phyloP scores from a whole-genome alignment of 306 rosid genomes.

The Malus sieversii region DNA sequence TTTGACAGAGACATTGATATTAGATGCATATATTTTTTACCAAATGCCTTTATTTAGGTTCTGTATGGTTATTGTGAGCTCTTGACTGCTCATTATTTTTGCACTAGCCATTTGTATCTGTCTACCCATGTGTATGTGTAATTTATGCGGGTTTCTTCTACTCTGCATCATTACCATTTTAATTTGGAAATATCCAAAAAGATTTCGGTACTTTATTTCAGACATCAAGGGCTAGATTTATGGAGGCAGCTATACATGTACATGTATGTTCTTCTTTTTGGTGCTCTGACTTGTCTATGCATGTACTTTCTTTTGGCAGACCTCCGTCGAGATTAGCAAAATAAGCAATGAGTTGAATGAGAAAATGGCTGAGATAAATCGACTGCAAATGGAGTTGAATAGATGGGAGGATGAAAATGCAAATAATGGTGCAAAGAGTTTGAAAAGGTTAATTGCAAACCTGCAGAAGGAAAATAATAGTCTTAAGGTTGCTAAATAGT shows the following conservation, averaged over 20 bases:
- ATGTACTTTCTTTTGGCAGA: slow-evolving; percentile 37
- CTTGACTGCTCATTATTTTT: background rate
- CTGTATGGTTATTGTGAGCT: background rate
- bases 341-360: slow-evolving; percentile 53
- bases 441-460: slow-evolving; percentile 47
- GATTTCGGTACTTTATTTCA: background rate
- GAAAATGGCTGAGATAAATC: slow-evolving; percentile 48
- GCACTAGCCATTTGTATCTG: background rate
- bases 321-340: slow-evolving; percentile 42
- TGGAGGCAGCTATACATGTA: background rate
- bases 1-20: background rate
- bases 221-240: background rate
- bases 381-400: slow-evolving; percentile 59
- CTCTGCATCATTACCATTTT: background rate
- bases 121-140: background rate
- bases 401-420: slow-evolving; percentile 36
- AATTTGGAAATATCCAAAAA: background rate
- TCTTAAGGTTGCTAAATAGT: slow-evolving; percentile 60
- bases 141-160: background rate
- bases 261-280: slow-evolving; percentile 10
- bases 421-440: slow-evolving; percentile 30
- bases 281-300: slow-evolving; percentile 18
- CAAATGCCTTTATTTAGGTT: background rate
- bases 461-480: slow-evolving; percentile 64
- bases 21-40: background rate